Conservation (phyloP, 257 asterid species). For the Fraxinus quadrangulata region DNA sequence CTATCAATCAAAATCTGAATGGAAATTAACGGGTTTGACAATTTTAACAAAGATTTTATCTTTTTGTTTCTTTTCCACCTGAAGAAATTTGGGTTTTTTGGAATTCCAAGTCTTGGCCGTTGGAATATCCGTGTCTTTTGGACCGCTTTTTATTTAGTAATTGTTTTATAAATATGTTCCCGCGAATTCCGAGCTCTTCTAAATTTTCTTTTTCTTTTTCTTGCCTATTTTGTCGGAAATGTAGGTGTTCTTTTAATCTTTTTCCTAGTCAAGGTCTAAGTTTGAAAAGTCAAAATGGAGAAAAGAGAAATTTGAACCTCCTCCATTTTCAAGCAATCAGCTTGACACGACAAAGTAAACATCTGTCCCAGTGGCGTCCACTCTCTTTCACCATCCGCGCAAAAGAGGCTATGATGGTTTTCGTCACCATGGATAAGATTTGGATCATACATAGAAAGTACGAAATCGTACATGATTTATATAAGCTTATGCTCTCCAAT, state of each 20-base stretch:
- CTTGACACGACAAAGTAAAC: no score
- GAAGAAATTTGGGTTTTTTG: slow-evolving; percentile 30
- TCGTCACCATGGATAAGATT: no score
- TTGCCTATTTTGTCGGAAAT: slow-evolving; percentile 11
- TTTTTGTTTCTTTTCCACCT: slow-evolving; percentile 30
- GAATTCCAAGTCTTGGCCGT: slow-evolving; percentile 33
- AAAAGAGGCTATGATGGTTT: no score
- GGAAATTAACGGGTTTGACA: slow-evolving; percentile 4
- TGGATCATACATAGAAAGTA: no score
- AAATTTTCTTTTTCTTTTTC: slow-evolving; percentile 3
- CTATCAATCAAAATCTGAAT: background rate
- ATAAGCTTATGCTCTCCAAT: no score
- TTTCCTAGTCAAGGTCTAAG: slow-evolving; percentile 4
- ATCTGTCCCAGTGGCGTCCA: no score
- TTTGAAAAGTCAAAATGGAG: slow-evolving; percentile 6
- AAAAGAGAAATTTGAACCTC: no score
- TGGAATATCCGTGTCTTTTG: slow-evolving; percentile 49
- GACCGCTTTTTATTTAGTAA: background rate
- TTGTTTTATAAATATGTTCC: slow-evolving; percentile 22
- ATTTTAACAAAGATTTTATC: background rate
- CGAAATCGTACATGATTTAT: no score
- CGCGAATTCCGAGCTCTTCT: slow-evolving; percentile 31
- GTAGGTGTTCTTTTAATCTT: slow-evolving; percentile 21
- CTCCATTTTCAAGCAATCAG: no score
- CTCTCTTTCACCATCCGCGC: no score